A percentile compares a stretch with the other conserved stretches of the same genome.
These are phyloP conservation scores for Setaria viridis DNA, from an alignment of 202 grass and related monocot species.

Conservation along the genomic window DNA sequence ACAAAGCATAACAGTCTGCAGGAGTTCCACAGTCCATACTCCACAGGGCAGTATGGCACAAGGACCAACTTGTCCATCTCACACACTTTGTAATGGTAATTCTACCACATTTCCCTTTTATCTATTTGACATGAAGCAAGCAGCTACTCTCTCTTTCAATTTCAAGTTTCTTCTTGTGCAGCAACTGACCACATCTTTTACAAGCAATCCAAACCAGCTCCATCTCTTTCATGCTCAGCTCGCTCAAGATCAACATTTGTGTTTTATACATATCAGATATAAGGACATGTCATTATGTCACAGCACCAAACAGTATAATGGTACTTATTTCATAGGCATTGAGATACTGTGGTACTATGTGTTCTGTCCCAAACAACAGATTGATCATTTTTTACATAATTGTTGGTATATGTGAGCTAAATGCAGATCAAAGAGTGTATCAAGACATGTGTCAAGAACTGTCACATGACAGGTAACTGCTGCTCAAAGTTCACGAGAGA, in stretches of 20 bases:
- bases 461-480: not conserved
- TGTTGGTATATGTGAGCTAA: not conserved
- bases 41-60: not conserved
- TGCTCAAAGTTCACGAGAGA: conserved; percentile 8
- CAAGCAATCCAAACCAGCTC: not conserved
- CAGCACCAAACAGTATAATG: conserved; percentile 17
- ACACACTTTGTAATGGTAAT: not conserved
- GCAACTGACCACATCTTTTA: not conserved
- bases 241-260: not conserved
- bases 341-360: not conserved
- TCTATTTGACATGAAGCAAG: not conserved
- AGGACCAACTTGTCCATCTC: conserved; percentile 18
- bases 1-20: conserved; percentile 16
- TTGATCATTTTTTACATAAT: not conserved
- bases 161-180: conserved; percentile 6
- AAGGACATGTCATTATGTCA: conserved; percentile 13
- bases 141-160: not conserved
- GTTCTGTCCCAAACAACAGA: not conserved
- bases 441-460: not conserved
- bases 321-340: not conserved
- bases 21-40: not conserved
- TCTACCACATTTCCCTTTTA: not conserved
- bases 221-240: conserved; percentile 25
- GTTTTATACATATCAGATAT: conserved; percentile 2
- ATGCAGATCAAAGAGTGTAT: not conserved